Percentiles rank a stretch among this genome's conserved stretches.
Conservation (phyloP, 805 yeast genomes). For the Saturnispora ahearnii region DNA sequence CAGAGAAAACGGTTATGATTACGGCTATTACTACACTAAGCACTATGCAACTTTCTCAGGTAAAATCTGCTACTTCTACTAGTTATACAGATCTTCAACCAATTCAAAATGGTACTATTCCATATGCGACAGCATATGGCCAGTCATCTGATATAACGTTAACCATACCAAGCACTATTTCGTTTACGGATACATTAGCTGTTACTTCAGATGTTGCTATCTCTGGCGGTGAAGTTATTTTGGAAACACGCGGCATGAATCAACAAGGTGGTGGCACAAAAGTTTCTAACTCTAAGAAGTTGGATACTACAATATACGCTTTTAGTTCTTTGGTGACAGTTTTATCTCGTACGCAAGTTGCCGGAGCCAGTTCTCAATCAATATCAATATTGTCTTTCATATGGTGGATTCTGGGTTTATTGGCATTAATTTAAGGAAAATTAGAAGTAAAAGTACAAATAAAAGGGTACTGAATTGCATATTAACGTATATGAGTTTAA, state of each 20-base stretch:
- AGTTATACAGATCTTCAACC: constrained; percentile 9
- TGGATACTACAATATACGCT: constrained; percentile 10
- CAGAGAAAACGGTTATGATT: background rate
- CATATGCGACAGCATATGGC: constrained; percentile 22
- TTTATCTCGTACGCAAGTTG: background rate
- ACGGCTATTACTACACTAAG: background rate
- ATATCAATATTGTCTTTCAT: background rate
- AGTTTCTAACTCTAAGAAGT: background rate
- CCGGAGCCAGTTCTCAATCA: background rate
- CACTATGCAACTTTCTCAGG: background rate
- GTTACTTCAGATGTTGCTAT: constrained; percentile 16
- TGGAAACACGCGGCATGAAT: constrained; percentile 11
- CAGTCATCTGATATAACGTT: constrained; percentile 22
- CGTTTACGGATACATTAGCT: constrained; percentile 11
- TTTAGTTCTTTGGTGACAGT: constrained; percentile 11
- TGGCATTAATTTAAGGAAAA: background rate
- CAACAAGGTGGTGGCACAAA: background rate
- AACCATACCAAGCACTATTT: constrained; percentile 17
- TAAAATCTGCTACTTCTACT: constrained; percentile 1
- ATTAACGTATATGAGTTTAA: background rate
- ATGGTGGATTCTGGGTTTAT: constrained; percentile 2
- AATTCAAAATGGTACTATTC: constrained; percentile 26
- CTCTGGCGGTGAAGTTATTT: constrained; percentile 25
- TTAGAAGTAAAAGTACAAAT: too few relatives aligned
- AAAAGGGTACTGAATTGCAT: too few relatives aligned